Percentiles rank a stretch among this genome's conserved stretches.
Evolutionary conservation across 139 green algal genomes (phyloP).

Genomic region (Tetratostichococcus sp.): DNA sequence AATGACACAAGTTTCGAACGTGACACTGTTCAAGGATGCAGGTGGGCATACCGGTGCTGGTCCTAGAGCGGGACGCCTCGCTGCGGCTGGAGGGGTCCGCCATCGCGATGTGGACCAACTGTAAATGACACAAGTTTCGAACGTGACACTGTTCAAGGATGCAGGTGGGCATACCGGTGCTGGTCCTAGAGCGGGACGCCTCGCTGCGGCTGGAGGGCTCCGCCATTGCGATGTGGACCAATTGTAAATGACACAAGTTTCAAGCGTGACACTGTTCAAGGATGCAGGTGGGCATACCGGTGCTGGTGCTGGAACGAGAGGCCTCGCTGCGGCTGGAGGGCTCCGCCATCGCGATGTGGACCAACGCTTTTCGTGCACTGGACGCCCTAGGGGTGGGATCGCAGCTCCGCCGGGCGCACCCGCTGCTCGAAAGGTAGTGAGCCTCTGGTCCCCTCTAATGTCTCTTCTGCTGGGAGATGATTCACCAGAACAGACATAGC

Average conservation of each 20-base stretch:
- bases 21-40: too few relatives aligned
- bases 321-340: background rate
- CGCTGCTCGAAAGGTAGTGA: constrained; percentile 23
- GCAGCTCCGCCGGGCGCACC: constrained; percentile 36
- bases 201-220: background rate
- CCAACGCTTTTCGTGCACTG: constrained; percentile 72
- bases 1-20: too few relatives aligned
- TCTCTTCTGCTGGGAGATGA: too few relatives aligned
- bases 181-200: background rate
- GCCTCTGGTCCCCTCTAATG: too few relatives aligned
- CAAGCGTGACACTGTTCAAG: too few relatives aligned
- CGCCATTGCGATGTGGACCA: background rate
- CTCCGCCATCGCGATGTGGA: constrained; percentile 37
- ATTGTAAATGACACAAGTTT: too few relatives aligned
- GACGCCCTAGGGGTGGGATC: constrained; percentile 59
- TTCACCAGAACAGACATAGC: too few relatives aligned
- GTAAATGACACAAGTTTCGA: too few relatives aligned
- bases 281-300: too few relatives aligned
- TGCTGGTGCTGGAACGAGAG: background rate
- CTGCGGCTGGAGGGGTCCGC: background rate
- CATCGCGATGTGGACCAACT: background rate
- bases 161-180: too few relatives aligned
- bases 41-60: background rate
- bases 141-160: too few relatives aligned
- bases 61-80: background rate